Conservation (phyloP, 139 green algal genomes). For the Coelastrella sp. region DNA sequence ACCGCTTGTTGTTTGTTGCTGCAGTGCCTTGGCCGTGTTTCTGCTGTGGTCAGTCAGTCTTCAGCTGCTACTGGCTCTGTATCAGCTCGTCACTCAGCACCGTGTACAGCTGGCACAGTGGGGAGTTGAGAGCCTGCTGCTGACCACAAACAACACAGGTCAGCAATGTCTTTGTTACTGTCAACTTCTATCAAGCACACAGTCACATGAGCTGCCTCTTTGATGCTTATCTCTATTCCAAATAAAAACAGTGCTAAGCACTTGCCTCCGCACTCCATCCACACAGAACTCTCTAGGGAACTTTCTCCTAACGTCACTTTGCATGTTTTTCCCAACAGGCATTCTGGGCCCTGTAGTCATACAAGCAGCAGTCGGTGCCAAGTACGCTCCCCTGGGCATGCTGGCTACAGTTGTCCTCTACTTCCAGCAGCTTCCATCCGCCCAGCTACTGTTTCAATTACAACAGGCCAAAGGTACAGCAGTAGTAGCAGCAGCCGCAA, state of each 20-base stretch:
- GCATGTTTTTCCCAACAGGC: too few species aligned
- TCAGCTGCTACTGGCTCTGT: constrained; percentile 9
- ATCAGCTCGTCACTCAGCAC: constrained; percentile 9
- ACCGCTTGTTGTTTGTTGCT: not conserved
- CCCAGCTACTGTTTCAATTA: constrained; percentile 49
- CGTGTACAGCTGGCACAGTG: constrained; percentile 15
- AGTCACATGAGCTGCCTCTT: too few species aligned
- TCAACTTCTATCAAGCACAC: too few species aligned
- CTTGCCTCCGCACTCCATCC: too few species aligned
- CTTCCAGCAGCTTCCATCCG: constrained; percentile 60
- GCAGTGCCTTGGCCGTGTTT: constrained; percentile 42
- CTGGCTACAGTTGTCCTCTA: constrained; percentile 58
- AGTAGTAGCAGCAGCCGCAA: not conserved
- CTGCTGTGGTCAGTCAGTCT: constrained; percentile 54
- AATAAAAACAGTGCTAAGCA: too few species aligned
- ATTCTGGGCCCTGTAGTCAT: constrained; percentile 64
- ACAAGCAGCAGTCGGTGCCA: constrained; percentile 48
- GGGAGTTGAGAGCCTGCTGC: constrained; percentile 53
- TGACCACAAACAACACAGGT: constrained; percentile 61
- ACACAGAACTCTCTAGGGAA: too few species aligned
- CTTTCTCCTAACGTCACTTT: too few species aligned
- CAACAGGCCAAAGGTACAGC: not conserved
- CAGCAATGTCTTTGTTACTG: too few species aligned
- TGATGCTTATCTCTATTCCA: too few species aligned
- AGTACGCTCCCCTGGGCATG: constrained; percentile 52